These are phyloP conservation scores for Amanita molliuscula DNA, from an alignment of 768 basidiomycete genomes.

Conservation along the genomic window DNA sequence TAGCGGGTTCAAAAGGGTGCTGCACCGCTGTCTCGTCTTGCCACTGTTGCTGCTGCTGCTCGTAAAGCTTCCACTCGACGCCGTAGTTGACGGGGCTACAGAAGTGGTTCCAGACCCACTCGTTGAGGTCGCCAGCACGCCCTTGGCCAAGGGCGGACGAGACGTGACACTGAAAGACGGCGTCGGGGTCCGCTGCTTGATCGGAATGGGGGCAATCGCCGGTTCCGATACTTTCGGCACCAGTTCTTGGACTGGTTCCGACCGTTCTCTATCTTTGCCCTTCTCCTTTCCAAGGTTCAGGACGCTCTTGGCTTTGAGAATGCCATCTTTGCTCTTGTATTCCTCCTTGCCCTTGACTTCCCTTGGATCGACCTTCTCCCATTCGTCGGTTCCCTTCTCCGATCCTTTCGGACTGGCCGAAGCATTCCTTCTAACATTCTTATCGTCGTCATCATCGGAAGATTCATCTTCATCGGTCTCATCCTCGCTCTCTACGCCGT, in stretches of 20 bases:
- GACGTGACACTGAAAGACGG: constrained; percentile 56
- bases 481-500: constrained; percentile 17
- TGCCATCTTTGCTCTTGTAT: neutral
- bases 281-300: constrained; percentile 10
- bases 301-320: constrained; percentile 4
- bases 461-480: constrained; percentile 12
- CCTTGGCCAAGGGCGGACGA: constrained; percentile 33
- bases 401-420: neutral
- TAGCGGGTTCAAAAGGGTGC: constrained; percentile 23
- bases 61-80: constrained; percentile 1
- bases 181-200: constrained; percentile 43
- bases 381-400: constrained; percentile 4
- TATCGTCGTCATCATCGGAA: constrained; percentile 3
- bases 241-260: neutral
- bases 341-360: constrained; percentile 6
- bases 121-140: constrained; percentile 7
- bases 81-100: constrained; percentile 4
- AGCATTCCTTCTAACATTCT: neutral
- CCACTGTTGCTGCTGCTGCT: neutral
- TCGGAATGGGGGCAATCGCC: constrained; percentile 42
- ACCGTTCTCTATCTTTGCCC: constrained; percentile 9
- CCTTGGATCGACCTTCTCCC: constrained; percentile 5
- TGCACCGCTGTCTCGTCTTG: constrained; percentile 26
- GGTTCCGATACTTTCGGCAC: constrained; percentile 1
- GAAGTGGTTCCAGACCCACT: constrained; percentile 5